Conservation (phyloP, 129 eudicot species). For the Flaveria robusta region DNA sequence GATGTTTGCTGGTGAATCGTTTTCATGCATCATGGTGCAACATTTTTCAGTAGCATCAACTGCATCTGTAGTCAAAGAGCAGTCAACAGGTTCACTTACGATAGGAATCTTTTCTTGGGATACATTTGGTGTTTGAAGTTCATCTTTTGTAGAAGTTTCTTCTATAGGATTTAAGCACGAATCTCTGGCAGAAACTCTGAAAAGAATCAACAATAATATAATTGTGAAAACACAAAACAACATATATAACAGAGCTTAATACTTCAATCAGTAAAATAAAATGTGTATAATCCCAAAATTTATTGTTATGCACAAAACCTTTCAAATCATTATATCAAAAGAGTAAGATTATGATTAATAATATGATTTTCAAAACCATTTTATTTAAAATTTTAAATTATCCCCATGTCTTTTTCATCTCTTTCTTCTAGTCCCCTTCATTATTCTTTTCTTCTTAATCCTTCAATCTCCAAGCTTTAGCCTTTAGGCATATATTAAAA, state of each 20-base stretch:
- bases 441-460: not conserved
- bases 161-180: slow-evolving; percentile 53
- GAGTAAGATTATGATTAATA: too few species aligned
- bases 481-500: not conserved
- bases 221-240: not conserved
- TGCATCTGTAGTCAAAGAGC: slow-evolving; percentile 34
- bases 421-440: not conserved
- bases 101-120: slow-evolving; percentile 31
- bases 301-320: not conserved
- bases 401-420: not conserved
- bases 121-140: slow-evolving; percentile 24
- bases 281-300: not conserved
- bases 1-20: slow-evolving; percentile 19
- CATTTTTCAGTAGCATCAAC: slow-evolving; percentile 28
- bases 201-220: not conserved
- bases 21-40: slow-evolving; percentile 22
- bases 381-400: not conserved
- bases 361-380: not conserved
- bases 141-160: slow-evolving; percentile 45
- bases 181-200: slow-evolving; percentile 52
- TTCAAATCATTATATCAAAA: not conserved
- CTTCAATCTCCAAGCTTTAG: not conserved
- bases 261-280: not conserved
- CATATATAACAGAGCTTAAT: not conserved
- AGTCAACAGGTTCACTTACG: slow-evolving; percentile 32